Conservation (phyloP, 2,329 filamentous ascomycete genomes). For the Alternaria panax region DNA sequence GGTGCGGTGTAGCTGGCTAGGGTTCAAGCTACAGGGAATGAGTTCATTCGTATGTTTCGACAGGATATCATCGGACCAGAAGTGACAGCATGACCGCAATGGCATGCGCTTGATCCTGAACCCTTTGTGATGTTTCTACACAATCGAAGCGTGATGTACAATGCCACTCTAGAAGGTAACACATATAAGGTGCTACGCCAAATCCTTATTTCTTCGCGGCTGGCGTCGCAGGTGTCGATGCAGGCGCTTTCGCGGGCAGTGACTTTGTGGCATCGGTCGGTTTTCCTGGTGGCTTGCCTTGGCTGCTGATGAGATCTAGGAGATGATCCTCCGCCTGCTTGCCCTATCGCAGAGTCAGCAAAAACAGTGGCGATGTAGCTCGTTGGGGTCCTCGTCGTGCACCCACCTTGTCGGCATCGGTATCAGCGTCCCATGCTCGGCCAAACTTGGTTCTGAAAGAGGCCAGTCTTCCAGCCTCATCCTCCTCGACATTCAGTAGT, state of each 20-base stretch:
- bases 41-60: background rate
- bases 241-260: constrained; percentile 21
- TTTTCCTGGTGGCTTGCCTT: constrained; percentile 22
- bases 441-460: constrained; percentile 89
- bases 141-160: background rate
- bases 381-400: background rate
- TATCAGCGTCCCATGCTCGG: constrained; percentile 73
- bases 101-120: background rate
- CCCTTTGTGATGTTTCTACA: constrained; percentile 2
- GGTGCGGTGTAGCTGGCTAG: background rate
- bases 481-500: constrained; percentile 87
- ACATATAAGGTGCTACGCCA: background rate
- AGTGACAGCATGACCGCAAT: background rate
- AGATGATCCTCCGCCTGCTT: constrained; percentile 36
- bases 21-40: background rate
- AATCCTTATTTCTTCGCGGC: constrained; percentile 16
- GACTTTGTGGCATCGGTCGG: constrained; percentile 25
- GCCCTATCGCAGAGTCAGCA: constrained; percentile 17
- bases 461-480: constrained; percentile 88
- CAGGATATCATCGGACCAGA: background rate
- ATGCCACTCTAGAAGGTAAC: background rate
- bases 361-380: background rate
- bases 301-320: constrained; percentile 44
- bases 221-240: constrained; percentile 13
- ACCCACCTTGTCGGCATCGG: constrained; percentile 16